Percentiles rank a stretch among this genome's conserved stretches.
Evolutionary conservation across 805 yeast species (phyloP).

Genomic region (Candida railenensis): DNA sequence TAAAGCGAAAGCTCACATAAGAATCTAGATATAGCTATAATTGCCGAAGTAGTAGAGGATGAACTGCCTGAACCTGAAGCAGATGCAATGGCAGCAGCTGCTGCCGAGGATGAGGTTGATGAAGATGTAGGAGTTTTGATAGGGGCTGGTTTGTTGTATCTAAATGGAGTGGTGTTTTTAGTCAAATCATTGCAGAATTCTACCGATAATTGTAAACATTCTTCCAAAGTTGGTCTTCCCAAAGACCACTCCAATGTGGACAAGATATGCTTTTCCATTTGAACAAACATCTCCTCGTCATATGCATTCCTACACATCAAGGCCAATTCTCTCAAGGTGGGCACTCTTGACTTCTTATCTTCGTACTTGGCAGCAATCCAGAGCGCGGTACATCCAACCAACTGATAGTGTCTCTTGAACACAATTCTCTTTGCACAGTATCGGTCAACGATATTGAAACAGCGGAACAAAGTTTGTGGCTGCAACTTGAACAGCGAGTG

Average conservation of each 20-base stretch:
- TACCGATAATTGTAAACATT: slow-evolving; percentile 46
- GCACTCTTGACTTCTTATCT: slow-evolving; percentile 58
- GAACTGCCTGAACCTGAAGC: background rate
- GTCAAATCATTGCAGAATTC: slow-evolving; percentile 18
- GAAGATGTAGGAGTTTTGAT: slow-evolving; percentile 8
- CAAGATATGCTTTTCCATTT: slow-evolving; percentile 67
- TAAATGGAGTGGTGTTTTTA: slow-evolving; percentile 20
- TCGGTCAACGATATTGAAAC: slow-evolving; percentile 45
- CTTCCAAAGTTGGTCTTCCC: slow-evolving; percentile 52
- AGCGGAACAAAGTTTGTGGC: slow-evolving; percentile 42
- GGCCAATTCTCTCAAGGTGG: slow-evolving; percentile 52
- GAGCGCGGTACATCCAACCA: slow-evolving; percentile 47
- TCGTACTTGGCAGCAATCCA: slow-evolving; percentile 54
- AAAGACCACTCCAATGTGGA: slow-evolving; percentile 56
- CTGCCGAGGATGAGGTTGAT: slow-evolving; percentile 8
- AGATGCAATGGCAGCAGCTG: background rate
- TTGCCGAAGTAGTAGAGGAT: slow-evolving; percentile 45
- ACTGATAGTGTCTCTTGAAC: slow-evolving; percentile 46
- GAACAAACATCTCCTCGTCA: slow-evolving; percentile 51
- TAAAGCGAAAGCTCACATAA: slow-evolving; percentile 55
- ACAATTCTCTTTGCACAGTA: slow-evolving; percentile 47
- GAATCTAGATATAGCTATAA: slow-evolving; percentile 53
- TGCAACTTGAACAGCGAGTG: slow-evolving; percentile 42
- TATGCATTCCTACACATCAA: slow-evolving; percentile 59
- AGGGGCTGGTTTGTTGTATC: slow-evolving; percentile 16